These are phyloP conservation scores for Colletotrichum coccodes DNA, from an alignment of 2,329 filamentous ascomycete genomes.

Conservation along the genomic window DNA sequence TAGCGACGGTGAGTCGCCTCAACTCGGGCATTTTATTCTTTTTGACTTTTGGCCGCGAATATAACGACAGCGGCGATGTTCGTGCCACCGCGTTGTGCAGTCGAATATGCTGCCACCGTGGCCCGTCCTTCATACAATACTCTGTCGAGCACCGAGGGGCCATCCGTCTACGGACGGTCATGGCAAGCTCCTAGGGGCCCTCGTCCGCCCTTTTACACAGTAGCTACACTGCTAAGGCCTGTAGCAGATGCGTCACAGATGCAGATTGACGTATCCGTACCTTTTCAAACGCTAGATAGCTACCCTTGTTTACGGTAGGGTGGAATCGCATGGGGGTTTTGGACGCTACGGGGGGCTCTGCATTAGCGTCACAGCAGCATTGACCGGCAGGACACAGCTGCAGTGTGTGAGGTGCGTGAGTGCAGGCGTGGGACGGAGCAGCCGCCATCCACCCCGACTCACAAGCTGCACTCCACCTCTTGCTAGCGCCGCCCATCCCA, in stretches of 20 bases:
- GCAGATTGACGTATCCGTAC: slow-evolving; percentile 10
- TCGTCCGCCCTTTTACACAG: background rate
- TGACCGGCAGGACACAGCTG: background rate
- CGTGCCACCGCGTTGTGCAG: slow-evolving; percentile 17
- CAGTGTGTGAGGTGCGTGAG: background rate
- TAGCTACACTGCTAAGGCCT: background rate
- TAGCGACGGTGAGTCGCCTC: background rate
- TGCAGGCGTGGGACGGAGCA: slow-evolving; percentile 18
- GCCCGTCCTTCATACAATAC: background rate
- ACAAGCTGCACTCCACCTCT: slow-evolving; percentile 12
- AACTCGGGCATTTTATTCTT: slow-evolving; percentile 9
- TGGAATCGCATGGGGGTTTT: slow-evolving; percentile 9
- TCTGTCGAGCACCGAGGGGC: background rate
- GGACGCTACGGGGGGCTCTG: slow-evolving; percentile 15
- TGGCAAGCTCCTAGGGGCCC: background rate
- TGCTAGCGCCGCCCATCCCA: slow-evolving; percentile 2
- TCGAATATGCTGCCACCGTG: background rate
- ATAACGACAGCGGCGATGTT: background rate
- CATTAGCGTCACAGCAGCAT: slow-evolving; percentile 19
- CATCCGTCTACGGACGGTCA: background rate
- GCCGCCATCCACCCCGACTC: slow-evolving; percentile 14
- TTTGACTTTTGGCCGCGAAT: background rate
- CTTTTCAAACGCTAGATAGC: slow-evolving; percentile 19
- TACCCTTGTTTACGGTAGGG: slow-evolving; percentile 21
- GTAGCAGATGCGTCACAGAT: background rate